Conservation (phyloP, 2,329 filamentous ascomycete species). For the Helicocarpus griseus region DNA sequence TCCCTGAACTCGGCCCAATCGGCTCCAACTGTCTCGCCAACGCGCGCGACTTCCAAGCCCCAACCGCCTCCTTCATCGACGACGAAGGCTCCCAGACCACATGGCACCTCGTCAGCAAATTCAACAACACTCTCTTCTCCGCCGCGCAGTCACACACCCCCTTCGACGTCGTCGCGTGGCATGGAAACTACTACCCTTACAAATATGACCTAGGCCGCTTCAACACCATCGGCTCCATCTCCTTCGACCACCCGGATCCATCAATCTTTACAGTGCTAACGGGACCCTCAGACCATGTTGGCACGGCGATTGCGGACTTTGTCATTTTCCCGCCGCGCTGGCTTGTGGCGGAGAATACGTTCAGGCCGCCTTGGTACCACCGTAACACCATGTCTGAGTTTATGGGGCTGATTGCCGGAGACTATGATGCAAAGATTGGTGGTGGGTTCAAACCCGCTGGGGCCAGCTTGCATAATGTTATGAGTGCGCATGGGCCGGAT, state of each 20-base stretch:
- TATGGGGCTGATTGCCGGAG: conserved; percentile 54
- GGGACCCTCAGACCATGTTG: conserved; percentile 45
- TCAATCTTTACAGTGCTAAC: conserved; percentile 64
- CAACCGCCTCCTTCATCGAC: conserved; percentile 59
- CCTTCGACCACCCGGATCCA: conserved; percentile 69
- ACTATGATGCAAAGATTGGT: conserved; percentile 51
- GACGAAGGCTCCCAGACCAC: conserved; percentile 35
- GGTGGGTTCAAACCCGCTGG: conserved; percentile 52
- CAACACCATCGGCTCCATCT: conserved; percentile 63
- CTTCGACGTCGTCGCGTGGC: conserved; percentile 73
- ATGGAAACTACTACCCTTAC: conserved; percentile 70
- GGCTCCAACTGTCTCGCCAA: conserved; percentile 68
- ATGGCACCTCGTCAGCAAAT: conserved; percentile 38
- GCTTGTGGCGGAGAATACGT: conserved; percentile 52
- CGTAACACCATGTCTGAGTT: conserved; percentile 58
- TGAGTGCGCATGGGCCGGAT: conserved; percentile 58
- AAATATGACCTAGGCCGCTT: conserved; percentile 75
- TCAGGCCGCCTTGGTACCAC: conserved; percentile 55
- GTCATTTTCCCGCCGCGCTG: conserved; percentile 57
- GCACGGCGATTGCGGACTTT: conserved; percentile 57
- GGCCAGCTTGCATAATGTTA: conserved; percentile 58
- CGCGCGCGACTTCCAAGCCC: conserved; percentile 63
- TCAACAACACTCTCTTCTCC: conserved; percentile 57
- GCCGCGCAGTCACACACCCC: conserved; percentile 60
- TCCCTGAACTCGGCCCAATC: conserved; percentile 64